These are phyloP conservation scores for Rutidosis leptorrhynchoides DNA, from an alignment of 129 eudicot species.

Conservation along the genomic window DNA sequence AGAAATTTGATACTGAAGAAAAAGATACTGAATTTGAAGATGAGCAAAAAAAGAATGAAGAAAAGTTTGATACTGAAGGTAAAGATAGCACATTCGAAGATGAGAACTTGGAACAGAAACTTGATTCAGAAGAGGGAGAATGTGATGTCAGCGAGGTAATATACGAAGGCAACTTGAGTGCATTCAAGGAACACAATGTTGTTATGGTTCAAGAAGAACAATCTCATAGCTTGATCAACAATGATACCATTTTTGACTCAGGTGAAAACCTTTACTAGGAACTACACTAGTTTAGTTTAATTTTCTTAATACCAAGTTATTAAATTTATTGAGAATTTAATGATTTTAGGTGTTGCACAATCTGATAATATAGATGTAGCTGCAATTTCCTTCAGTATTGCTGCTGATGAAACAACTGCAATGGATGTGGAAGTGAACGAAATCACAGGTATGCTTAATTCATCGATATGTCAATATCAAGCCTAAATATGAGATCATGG, in stretches of 20 bases:
- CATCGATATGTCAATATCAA: not conserved
- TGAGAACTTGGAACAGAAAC: conserved; percentile 8
- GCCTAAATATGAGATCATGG: not conserved
- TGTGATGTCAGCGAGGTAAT: not conserved
- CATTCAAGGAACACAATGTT: not conserved
- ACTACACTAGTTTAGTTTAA: not conserved
- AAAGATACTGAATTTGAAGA: too few relatives aligned
- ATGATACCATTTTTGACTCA: not conserved
- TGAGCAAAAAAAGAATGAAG: too few relatives aligned
- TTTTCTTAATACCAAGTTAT: not conserved
- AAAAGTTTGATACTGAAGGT: too few relatives aligned
- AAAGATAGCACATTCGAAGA: too few relatives aligned
- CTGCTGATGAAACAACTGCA: conserved; percentile 5
- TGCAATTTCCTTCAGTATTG: not conserved
- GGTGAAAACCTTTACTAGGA: not conserved
- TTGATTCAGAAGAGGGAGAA: not conserved
- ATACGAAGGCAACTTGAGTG: not conserved
- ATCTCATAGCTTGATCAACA: not conserved
- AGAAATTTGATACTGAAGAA: too few relatives aligned
- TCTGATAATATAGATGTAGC: too few relatives aligned
- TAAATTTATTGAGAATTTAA: not conserved
- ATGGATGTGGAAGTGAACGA: not conserved
- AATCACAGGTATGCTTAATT: conserved; percentile 21
- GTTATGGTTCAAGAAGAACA: not conserved
- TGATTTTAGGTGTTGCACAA: not conserved